phyloP scores from a whole-genome alignment of 2,329 filamentous ascomycete genomes.

The Blumeriella jaapii region DNA sequence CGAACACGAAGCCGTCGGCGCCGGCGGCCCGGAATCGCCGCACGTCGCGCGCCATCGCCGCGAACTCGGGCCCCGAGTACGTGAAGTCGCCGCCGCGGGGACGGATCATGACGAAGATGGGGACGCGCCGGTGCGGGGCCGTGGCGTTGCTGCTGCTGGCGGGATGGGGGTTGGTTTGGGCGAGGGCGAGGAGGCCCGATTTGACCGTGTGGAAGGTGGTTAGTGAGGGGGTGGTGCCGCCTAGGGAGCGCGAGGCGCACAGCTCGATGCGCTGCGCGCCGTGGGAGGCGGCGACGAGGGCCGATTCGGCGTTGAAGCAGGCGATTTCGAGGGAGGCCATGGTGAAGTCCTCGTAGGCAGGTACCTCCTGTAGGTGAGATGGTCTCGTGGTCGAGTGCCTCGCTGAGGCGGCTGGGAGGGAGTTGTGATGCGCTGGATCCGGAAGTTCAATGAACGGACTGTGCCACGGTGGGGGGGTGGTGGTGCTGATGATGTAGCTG shows the following conservation, averaged over 20 bases:
- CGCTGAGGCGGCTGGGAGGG: no score
- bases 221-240: slow-evolving; percentile 31
- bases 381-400: no score
- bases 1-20: slow-evolving; percentile 41
- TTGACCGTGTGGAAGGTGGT: slow-evolving; percentile 20
- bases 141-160: slow-evolving; percentile 4
- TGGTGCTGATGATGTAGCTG: no score
- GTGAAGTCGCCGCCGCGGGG: slow-evolving; percentile 35
- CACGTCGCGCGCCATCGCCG: slow-evolving; percentile 33
- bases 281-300: slow-evolving; percentile 29
- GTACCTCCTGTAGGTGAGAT: no score
- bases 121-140: no score
- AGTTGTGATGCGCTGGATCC: no score
- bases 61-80: slow-evolving; percentile 32
- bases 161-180: slow-evolving; percentile 20
- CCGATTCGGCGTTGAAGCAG: slow-evolving; percentile 35
- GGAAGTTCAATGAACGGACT: no score
- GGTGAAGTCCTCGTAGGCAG: no score
- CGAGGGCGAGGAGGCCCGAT: slow-evolving; percentile 6
- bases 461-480: no score
- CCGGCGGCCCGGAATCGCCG: slow-evolving; percentile 23
- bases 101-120: slow-evolving; percentile 42
- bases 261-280: slow-evolving; percentile 42
- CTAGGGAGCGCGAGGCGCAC: slow-evolving; percentile 30
- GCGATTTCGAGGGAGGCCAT: slow-evolving; percentile 34